These are phyloP conservation scores for Sphaerulina populicola DNA, from an alignment of 2,329 filamentous ascomycete genomes.

Conservation along the genomic window DNA sequence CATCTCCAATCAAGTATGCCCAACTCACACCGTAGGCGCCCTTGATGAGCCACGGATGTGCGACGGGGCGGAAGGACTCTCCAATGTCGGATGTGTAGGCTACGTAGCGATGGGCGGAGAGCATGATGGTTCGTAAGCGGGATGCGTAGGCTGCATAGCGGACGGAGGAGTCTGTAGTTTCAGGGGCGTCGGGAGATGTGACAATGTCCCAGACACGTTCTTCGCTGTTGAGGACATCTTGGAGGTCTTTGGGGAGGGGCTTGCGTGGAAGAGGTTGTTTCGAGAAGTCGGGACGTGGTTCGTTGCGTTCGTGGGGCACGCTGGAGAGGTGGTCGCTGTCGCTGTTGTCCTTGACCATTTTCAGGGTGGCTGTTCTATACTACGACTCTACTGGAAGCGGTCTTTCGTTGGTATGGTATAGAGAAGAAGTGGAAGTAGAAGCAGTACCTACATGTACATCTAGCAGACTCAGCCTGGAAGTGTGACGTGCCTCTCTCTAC, in stretches of 20 bases:
- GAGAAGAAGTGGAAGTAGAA: background rate
- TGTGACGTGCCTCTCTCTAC: constrained; percentile 6
- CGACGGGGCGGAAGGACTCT: constrained; percentile 88
- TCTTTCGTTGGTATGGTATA: background rate
- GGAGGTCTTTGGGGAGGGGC: constrained; percentile 48
- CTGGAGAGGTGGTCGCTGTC: constrained; percentile 27
- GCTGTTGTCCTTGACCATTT: constrained; percentile 35
- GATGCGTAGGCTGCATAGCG: constrained; percentile 90
- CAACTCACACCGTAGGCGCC: constrained; percentile 85
- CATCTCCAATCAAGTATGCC: constrained; percentile 86
- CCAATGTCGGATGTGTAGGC: constrained; percentile 94
- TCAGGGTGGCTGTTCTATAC: constrained; percentile 2
- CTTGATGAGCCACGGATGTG: constrained; percentile 73
- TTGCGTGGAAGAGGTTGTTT: constrained; percentile 43
- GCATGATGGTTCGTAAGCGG: constrained; percentile 57
- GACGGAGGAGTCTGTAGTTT: constrained; percentile 75
- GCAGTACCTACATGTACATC: too few relatives aligned
- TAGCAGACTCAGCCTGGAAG: too few relatives aligned
- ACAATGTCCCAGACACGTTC: constrained; percentile 58
- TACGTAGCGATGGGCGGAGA: constrained; percentile 88
- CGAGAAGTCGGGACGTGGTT: constrained; percentile 42
- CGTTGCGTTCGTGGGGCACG: constrained; percentile 37
- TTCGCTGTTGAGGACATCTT: constrained; percentile 52
- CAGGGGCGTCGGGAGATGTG: constrained; percentile 58
- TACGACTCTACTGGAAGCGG: background rate